phyloP scores from a whole-genome alignment of 2,329 filamentous ascomycete species.

The Xylariaceae sp. region DNA sequence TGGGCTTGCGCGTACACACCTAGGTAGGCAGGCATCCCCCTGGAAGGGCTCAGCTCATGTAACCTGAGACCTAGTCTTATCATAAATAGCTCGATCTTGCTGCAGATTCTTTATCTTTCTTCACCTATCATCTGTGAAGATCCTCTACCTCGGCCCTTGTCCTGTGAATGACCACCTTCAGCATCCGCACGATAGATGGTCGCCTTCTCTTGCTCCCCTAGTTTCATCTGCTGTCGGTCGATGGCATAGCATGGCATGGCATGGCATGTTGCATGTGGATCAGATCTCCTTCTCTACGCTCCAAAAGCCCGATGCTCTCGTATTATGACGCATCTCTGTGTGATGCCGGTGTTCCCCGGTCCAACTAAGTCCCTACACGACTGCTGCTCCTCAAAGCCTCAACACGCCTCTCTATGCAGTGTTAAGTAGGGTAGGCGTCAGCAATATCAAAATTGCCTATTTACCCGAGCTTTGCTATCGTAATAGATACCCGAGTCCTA shows the following conservation, averaged over 20 bases:
- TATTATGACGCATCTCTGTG: constrained; percentile 23
- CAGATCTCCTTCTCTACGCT: too few species aligned
- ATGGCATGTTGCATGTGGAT: constrained; percentile 10
- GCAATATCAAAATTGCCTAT: constrained; percentile 3
- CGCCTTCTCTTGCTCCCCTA: neutral
- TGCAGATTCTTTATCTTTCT: constrained; percentile 26
- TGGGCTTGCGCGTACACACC: constrained; percentile 17
- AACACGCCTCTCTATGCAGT: constrained; percentile 19
- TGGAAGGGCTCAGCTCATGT: constrained; percentile 22
- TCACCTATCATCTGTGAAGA: constrained; percentile 16
- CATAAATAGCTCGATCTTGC: constrained; percentile 25
- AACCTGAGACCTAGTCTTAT: constrained; percentile 30
- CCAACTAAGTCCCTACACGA: constrained; percentile 29
- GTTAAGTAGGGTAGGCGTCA: constrained; percentile 3
- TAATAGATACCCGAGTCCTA: neutral
- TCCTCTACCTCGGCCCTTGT: constrained; percentile 5
- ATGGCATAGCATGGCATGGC: too few species aligned
- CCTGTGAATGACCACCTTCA: constrained; percentile 12
- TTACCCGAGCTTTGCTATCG: neutral
- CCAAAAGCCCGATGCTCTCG: constrained; percentile 14
- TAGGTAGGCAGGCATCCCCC: constrained; percentile 6
- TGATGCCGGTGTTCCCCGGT: constrained; percentile 14
- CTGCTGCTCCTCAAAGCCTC: constrained; percentile 24
- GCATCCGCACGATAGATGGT: neutral
- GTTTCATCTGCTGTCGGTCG: neutral